A percentile compares a stretch with the other conserved stretches of the same genome.
These are phyloP conservation scores for Letharia columbiana DNA, from an alignment of 495 filamentous ascomycete genomes.

Conservation along the genomic window DNA sequence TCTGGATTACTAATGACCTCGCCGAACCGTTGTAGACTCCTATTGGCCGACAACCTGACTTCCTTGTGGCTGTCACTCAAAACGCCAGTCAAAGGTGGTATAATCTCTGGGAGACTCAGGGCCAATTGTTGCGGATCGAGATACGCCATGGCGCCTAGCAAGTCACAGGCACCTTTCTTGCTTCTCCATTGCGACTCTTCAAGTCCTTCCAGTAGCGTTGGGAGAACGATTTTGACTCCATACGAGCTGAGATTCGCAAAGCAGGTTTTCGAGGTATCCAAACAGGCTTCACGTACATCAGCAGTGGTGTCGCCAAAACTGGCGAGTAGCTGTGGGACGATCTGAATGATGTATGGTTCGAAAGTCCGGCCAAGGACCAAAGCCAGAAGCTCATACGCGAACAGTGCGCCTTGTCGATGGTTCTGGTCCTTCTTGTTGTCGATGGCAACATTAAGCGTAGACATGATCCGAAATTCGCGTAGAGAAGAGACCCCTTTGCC, in stretches of 20 bases:
- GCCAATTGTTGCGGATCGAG: constrained; percentile 91
- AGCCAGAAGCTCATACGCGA: constrained; percentile 86
- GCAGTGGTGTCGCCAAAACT: constrained; percentile 83
- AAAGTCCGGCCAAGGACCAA: constrained; percentile 78
- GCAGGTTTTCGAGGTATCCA: constrained; percentile 88
- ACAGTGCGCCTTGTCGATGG: constrained; percentile 77
- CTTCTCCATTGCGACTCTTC: constrained; percentile 95
- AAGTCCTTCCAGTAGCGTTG: constrained; percentile 83
- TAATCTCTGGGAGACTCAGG: constrained; percentile 86
- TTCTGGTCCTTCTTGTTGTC: constrained; percentile 90
- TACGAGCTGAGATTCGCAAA: constrained; percentile 90
- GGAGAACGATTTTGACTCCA: constrained; percentile 88
- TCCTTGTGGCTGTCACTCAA: constrained; percentile 98
- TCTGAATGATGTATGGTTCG: constrained; percentile 92
- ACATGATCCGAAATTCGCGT: constrained; percentile 77
- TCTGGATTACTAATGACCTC: constrained; percentile 98
- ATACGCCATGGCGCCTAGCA: constrained; percentile 96
- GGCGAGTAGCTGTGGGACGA: constrained; percentile 80
- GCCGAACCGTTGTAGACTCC: constrained; percentile 92
- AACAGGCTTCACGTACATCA: constrained; percentile 84
- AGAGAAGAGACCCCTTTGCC: constrained; percentile 78
- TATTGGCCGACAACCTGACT: constrained; percentile 81
- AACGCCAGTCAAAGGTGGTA: constrained; percentile 85
- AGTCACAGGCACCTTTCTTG: constrained; percentile 95
- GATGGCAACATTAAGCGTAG: constrained; percentile 61